phyloP scores from a whole-genome alignment of 2,329 filamentous ascomycete species.

The Davidsoniella neocaledoniae region DNA sequence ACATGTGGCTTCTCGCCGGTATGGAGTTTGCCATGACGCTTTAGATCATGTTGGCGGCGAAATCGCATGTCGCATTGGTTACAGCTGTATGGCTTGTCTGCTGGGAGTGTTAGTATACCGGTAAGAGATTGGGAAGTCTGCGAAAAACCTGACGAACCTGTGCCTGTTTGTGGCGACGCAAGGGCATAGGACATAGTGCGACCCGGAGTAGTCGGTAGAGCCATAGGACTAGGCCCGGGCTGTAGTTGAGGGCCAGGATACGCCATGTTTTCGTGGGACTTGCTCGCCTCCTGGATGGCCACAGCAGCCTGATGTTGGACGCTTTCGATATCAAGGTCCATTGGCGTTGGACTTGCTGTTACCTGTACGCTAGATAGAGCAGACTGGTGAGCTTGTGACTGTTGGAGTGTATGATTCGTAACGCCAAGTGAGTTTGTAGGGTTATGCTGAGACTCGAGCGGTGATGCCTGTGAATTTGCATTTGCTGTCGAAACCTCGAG shows the following conservation, averaged over 20 bases:
- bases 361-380: conserved; percentile 25
- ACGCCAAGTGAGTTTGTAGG: conserved; percentile 1
- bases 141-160: conserved; percentile 4
- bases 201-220: conserved; percentile 27
- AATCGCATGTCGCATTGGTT: conserved; percentile 88
- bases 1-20: conserved; percentile 92
- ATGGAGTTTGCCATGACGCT: conserved; percentile 90
- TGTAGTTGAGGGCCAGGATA: conserved; percentile 35
- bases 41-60: conserved; percentile 80
- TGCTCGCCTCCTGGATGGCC: conserved; percentile 8
- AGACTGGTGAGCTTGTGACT: conserved; percentile 32
- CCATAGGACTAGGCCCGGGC: conserved; percentile 17
- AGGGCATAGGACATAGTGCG: conserved; percentile 43
- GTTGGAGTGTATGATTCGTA: conserved; percentile 21
- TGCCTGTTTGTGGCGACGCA: conserved; percentile 19
- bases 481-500: conserved; percentile 14
- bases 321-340: conserved; percentile 35
- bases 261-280: conserved; percentile 36
- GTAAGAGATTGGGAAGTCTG: background rate
- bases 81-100: conserved; percentile 88
- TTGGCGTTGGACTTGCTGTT: conserved; percentile 33
- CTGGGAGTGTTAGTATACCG: background rate
- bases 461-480: conserved; percentile 31
- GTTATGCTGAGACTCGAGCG: conserved; percentile 20
- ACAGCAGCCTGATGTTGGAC: conserved; percentile 18